A percentile compares a stretch with the other conserved stretches of the same genome.
phyloP scores from a whole-genome alignment of 208 protist species.

The Novymonas esmeraldas region DNA sequence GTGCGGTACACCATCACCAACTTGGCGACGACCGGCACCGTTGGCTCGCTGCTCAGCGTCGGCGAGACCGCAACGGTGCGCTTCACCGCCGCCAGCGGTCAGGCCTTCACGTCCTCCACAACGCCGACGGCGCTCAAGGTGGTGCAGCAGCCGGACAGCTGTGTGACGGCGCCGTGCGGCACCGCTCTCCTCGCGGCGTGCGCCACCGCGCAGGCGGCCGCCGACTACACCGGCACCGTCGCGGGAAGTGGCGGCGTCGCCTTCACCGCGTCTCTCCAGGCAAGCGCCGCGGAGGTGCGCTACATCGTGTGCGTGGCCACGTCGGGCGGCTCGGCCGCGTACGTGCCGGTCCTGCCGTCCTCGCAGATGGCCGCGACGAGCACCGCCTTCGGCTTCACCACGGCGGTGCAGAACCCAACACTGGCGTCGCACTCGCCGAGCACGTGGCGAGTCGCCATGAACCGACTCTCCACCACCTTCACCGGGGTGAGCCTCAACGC shows the following conservation, averaged over 20 bases:
- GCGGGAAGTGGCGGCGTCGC: slow-evolving; percentile 21
- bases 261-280: slow-evolving; percentile 30
- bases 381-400: slow-evolving; percentile 55
- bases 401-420: slow-evolving; percentile 36
- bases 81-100: slow-evolving; percentile 42
- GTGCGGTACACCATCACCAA: slow-evolving; percentile 56
- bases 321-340: slow-evolving; percentile 34
- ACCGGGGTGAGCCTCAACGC: slow-evolving; percentile 50
- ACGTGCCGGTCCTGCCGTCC: slow-evolving; percentile 64
- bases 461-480: slow-evolving; percentile 57
- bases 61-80: slow-evolving; percentile 57
- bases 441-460: slow-evolving; percentile 72
- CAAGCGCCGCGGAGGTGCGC: slow-evolving; percentile 24
- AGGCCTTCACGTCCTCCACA: slow-evolving; percentile 22
- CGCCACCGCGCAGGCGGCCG: slow-evolving; percentile 18
- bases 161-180: slow-evolving; percentile 59
- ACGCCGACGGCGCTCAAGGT: slow-evolving; percentile 55
- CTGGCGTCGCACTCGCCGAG: slow-evolving; percentile 35
- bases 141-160: slow-evolving; percentile 55
- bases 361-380: slow-evolving; percentile 27
- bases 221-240: slow-evolving; percentile 56
- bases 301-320: slow-evolving; percentile 76
- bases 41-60: slow-evolving; percentile 34
- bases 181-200: slow-evolving; percentile 53
- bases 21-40: slow-evolving; percentile 2